Evolutionary conservation across 2,329 filamentous ascomycete genomes (phyloP).

Genomic region (Claviceps digitariae): DNA sequence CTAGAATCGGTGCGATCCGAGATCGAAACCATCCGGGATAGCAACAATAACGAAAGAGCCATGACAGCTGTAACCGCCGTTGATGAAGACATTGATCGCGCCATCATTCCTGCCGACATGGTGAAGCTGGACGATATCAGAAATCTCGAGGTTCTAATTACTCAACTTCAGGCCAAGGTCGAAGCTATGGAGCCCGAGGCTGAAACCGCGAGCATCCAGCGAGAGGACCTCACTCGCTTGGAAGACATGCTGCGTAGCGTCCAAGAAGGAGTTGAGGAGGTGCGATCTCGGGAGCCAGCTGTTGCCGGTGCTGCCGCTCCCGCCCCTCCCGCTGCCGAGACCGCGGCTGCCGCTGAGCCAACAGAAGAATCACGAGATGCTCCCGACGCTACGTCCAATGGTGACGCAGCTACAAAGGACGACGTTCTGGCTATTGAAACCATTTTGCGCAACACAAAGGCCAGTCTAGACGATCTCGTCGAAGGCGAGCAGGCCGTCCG

Average conservation of each 20-base stretch:
- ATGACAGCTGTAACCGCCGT: constrained; percentile 39
- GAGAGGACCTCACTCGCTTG: constrained; percentile 41
- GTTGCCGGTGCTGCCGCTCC: not conserved
- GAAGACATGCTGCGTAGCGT: constrained; percentile 40
- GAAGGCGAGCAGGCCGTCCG: constrained; percentile 57
- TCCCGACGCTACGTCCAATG: constrained; percentile 6
- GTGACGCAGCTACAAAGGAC: constrained; percentile 43
- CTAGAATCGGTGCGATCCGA: constrained; percentile 63
- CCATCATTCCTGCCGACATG: constrained; percentile 29
- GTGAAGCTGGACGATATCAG: constrained; percentile 64
- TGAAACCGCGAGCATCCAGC: constrained; percentile 24
- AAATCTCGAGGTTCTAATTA: constrained; percentile 71
- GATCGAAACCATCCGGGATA: constrained; percentile 62
- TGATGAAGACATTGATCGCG: constrained; percentile 12
- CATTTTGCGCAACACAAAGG: constrained; percentile 78
- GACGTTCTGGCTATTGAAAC: constrained; percentile 87
- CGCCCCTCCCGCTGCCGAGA: constrained; percentile 2
- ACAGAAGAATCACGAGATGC: constrained; percentile 10
- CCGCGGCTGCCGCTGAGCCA: constrained; percentile 8
- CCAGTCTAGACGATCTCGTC: constrained; percentile 68
- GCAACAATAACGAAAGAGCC: constrained; percentile 32
- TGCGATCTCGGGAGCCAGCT: constrained; percentile 20
- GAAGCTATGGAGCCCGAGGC: constrained; percentile 36
- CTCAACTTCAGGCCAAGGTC: constrained; percentile 71
- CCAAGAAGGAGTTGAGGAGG: constrained; percentile 31